Conservation (phyloP, 345 rosid genomes). For the Moricandia arvensis region DNA sequence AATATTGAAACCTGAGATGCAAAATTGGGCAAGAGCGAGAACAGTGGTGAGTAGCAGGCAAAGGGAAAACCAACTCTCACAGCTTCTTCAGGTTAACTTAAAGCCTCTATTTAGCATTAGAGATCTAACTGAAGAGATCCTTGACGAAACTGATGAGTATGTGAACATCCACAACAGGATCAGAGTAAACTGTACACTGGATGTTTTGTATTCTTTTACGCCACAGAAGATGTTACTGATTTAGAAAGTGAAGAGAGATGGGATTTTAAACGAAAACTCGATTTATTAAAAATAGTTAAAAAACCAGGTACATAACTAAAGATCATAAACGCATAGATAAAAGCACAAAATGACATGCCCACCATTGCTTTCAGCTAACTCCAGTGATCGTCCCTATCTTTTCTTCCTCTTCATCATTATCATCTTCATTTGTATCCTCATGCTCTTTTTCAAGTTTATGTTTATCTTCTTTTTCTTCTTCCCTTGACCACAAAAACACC, state of each 20-base stretch:
- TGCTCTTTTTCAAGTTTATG: neutral
- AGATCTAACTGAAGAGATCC: slow-evolving; percentile 4
- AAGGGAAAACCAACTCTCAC: slow-evolving; percentile 49
- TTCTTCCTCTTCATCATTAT: neutral
- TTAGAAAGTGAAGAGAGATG: neutral
- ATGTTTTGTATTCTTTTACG: neutral
- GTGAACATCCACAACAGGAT: slow-evolving; percentile 89
- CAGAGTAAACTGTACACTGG: slow-evolving; percentile 46
- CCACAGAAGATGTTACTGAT: neutral
- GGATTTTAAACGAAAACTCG: neutral
- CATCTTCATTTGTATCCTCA: neutral
- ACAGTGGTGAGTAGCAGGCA: slow-evolving; percentile 39
- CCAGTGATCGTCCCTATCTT: neutral
- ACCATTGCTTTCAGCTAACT: neutral
- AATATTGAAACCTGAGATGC: slow-evolving; percentile 40
- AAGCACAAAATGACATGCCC: neutral
- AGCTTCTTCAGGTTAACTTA: slow-evolving; percentile 75
- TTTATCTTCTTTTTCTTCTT: neutral
- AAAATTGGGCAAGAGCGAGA: slow-evolving; percentile 38
- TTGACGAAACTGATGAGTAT: slow-evolving; percentile 56
- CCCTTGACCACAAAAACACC: neutral
- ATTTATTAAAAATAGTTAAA: neutral
- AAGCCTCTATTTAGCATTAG: neutral
- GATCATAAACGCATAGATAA: neutral
- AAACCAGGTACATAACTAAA: neutral